These are phyloP conservation scores for Phytophthora lateralis DNA, from an alignment of 352 stramenopile genomes.

Conservation along the genomic window DNA sequence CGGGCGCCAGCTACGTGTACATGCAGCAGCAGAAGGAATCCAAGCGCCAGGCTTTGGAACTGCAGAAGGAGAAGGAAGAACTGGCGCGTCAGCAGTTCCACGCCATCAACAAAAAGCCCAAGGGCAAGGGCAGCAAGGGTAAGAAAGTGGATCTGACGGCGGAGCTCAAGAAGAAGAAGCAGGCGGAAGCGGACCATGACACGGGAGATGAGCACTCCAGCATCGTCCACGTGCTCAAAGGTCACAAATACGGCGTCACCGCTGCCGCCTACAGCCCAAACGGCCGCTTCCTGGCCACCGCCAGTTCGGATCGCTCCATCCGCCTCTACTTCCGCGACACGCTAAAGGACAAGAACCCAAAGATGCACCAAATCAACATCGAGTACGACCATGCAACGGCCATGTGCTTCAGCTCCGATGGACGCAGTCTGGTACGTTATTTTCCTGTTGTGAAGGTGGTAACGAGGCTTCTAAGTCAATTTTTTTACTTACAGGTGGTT, in stretches of 20 bases:
- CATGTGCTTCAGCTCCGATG: conserved; percentile 78
- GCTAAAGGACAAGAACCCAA: conserved; percentile 65
- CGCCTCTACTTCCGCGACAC: conserved; percentile 71
- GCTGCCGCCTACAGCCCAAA: conserved; percentile 77
- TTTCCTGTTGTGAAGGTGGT: neutral
- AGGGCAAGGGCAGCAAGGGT: conserved; percentile 44
- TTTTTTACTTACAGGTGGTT: conserved; percentile 38
- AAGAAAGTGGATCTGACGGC: conserved; percentile 79
- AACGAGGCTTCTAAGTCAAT: neutral
- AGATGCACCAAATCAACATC: conserved; percentile 68
- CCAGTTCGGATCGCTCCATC: conserved; percentile 77
- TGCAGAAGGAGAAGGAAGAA: conserved; percentile 58
- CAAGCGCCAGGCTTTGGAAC: conserved; percentile 41
- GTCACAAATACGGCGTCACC: conserved; percentile 76
- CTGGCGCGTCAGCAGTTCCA: conserved; percentile 55
- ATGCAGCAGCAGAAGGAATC: conserved; percentile 53
- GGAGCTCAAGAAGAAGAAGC: conserved; percentile 65
- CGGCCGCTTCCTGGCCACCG: conserved; percentile 75
- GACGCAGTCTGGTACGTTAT: conserved; percentile 57
- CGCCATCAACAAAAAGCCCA: conserved; percentile 59
- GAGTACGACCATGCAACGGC: conserved; percentile 83
- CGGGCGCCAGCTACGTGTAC: conserved; percentile 68
- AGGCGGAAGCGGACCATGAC: conserved; percentile 20
- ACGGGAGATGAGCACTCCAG: conserved; percentile 39
- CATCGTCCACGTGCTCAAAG: conserved; percentile 59